phyloP scores from a whole-genome alignment of 495 filamentous ascomycete species.

The Tuber calosporum region DNA sequence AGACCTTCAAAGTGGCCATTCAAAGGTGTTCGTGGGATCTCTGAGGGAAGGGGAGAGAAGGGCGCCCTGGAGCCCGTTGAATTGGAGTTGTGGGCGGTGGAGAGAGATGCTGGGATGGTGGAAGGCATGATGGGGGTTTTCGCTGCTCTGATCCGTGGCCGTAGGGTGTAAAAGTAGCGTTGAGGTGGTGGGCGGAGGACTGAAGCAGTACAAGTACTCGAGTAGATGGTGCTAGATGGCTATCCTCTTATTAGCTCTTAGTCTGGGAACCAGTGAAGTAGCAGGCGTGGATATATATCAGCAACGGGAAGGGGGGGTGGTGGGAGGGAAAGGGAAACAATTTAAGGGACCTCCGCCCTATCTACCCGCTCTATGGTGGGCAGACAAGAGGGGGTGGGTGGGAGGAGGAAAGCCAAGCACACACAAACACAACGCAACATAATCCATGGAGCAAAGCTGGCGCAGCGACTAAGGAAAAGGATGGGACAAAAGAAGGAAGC shows the following conservation, averaged over 20 bases:
- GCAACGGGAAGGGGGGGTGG: not conserved
- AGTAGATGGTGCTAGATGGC: not conserved
- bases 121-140: not conserved
- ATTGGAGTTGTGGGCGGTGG: not conserved
- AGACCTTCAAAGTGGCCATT: slow-evolving; percentile 34
- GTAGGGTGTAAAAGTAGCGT: slow-evolving; percentile 34
- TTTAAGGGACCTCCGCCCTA: slow-evolving; percentile 19
- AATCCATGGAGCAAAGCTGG: not conserved
- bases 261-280: slow-evolving; percentile 19
- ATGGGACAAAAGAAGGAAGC: not conserved
- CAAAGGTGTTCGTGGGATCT: slow-evolving; percentile 40
- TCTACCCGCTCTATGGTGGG: slow-evolving; percentile 12
- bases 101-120: not conserved
- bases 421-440: not conserved
- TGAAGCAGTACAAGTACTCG: not conserved
- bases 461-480: not conserved
- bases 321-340: slow-evolving; percentile 3
- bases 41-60: slow-evolving; percentile 39
- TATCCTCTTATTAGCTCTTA: slow-evolving; percentile 5
- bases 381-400: slow-evolving; percentile 15
- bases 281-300: slow-evolving; percentile 20
- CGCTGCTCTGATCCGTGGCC: slow-evolving; percentile 25
- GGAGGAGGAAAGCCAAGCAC: not conserved
- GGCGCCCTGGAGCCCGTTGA: slow-evolving; percentile 16
- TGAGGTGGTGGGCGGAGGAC: slow-evolving; percentile 9